Evolutionary conservation across 2,329 filamentous ascomycete genomes (phyloP).

Genomic region (Pseudohalonectria lignicola): DNA sequence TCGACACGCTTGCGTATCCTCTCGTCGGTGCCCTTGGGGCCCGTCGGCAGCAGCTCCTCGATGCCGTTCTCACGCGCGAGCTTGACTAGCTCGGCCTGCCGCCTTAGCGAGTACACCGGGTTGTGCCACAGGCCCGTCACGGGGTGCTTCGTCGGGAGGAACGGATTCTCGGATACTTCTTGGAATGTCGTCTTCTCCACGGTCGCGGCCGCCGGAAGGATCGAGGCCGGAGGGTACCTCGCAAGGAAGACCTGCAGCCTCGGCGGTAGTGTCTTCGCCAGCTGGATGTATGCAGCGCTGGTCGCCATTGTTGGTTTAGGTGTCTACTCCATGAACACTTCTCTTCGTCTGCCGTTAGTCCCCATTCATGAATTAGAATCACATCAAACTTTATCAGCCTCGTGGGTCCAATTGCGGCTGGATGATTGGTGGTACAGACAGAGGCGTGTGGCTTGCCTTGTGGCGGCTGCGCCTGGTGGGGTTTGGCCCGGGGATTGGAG

Average conservation of each 20-base stretch:
- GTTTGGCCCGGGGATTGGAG: no score
- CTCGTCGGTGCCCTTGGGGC: conserved; percentile 63
- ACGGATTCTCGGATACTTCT: conserved; percentile 61
- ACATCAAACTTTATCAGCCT: no score
- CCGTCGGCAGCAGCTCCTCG: conserved; percentile 68
- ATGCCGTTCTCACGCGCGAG: conserved; percentile 70
- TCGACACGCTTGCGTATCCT: conserved; percentile 63
- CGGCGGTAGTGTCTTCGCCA: conserved; percentile 64
- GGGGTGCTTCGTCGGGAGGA: conserved; percentile 68
- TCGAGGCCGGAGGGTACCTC: conserved; percentile 67
- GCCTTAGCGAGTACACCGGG: conserved; percentile 70
- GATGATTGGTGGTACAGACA: no score
- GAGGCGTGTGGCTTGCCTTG: no score
- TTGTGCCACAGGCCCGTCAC: conserved; percentile 74
- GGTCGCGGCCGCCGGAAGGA: conserved; percentile 35
- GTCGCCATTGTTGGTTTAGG: no score
- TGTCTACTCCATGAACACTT: no score
- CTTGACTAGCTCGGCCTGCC: conserved; percentile 86
- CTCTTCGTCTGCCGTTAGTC: no score
- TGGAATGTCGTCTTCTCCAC: conserved; percentile 37
- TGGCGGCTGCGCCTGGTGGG: no score
- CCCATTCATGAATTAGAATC: no score
- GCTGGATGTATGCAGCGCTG: no score
- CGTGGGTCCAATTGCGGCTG: no score
- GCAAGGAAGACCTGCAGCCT: conserved; percentile 80